phyloP scores from a whole-genome alignment of 2,329 filamentous ascomycete species.

The Beauveria pseudobassiana region DNA sequence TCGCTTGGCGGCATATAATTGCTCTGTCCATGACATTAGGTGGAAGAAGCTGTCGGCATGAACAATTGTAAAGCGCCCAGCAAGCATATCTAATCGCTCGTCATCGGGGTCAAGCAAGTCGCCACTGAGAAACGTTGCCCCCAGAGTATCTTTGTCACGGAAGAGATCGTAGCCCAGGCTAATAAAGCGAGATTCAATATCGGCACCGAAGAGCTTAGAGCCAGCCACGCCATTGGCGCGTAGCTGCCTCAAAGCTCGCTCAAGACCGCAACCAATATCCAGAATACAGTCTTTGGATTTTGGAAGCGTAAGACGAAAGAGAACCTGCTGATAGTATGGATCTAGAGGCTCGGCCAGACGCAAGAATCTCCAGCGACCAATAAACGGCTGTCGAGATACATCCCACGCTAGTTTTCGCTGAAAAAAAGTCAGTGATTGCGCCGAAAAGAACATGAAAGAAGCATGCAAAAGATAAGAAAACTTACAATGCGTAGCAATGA shows the following conservation, averaged over 20 bases:
- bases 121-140: slow-evolving; percentile 41
- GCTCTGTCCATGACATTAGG: slow-evolving; percentile 40
- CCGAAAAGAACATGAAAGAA: not conserved
- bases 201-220: slow-evolving; percentile 41
- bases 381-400: slow-evolving; percentile 35
- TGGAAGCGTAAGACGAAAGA: slow-evolving; percentile 32
- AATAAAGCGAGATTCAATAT: slow-evolving; percentile 43
- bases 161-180: slow-evolving; percentile 59
- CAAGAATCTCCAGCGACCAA: slow-evolving; percentile 44
- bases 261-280: slow-evolving; percentile 45
- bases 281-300: slow-evolving; percentile 34
- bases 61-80: slow-evolving; percentile 38
- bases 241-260: slow-evolving; percentile 43
- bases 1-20: slow-evolving; percentile 36
- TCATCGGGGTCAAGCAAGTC: slow-evolving; percentile 40
- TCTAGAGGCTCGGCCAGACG: slow-evolving; percentile 34
- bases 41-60: slow-evolving; percentile 44
- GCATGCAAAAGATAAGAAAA: not conserved
- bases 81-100: slow-evolving; percentile 24
- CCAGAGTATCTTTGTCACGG: slow-evolving; percentile 43
- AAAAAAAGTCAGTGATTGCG: not conserved
- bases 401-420: slow-evolving; percentile 41
- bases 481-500: slow-evolving; percentile 30
- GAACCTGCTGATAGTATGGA: slow-evolving; percentile 33
- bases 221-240: slow-evolving; percentile 41